These are phyloP conservation scores for Linderniella brevidens DNA, from an alignment of 257 asterid species.

Conservation along the genomic window DNA sequence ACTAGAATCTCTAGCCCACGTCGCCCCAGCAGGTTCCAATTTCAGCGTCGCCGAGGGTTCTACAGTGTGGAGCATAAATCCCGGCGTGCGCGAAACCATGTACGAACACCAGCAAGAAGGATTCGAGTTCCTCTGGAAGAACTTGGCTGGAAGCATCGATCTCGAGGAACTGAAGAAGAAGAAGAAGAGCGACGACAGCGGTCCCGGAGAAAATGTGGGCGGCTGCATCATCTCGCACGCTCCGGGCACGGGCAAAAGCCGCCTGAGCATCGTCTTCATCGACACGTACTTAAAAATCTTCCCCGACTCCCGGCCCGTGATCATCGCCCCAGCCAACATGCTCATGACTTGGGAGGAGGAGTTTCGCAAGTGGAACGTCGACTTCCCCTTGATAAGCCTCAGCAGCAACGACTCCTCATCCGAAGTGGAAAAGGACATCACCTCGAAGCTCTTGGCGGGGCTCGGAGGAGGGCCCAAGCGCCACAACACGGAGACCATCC, in stretches of 20 bases:
- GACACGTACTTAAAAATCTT: constrained; percentile 30
- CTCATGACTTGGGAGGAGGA: constrained; percentile 62
- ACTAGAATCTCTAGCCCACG: constrained; percentile 3
- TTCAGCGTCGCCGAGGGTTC: constrained; percentile 2
- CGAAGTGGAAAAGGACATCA: constrained; percentile 11
- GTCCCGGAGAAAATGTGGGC: constrained; percentile 22
- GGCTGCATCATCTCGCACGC: constrained; percentile 72
- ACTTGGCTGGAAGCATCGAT: constrained; percentile 33
- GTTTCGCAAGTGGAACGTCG: constrained; percentile 39
- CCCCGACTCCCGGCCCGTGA: constrained; percentile 30
- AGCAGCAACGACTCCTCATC: constrained; percentile 16
- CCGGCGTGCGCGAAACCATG: constrained; percentile 21
- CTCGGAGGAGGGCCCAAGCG: constrained; percentile 9
- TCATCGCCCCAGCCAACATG: constrained; percentile 42
- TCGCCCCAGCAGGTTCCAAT: background rate
- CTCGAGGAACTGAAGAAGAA: constrained; percentile 30
- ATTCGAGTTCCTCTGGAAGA: constrained; percentile 47
- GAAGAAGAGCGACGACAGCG: constrained; percentile 12
- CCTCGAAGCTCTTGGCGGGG: constrained; percentile 27
- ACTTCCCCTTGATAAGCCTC: constrained; percentile 36
- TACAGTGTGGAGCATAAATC: constrained; percentile 39
- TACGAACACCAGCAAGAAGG: constrained; percentile 54
- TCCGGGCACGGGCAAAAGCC: constrained; percentile 66
- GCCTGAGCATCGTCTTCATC: constrained; percentile 30
- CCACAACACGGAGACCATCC: constrained; percentile 8